Evolutionary conservation across 2,329 filamentous ascomycete genomes (phyloP).

Genomic region (Elsinoe arachidis): DNA sequence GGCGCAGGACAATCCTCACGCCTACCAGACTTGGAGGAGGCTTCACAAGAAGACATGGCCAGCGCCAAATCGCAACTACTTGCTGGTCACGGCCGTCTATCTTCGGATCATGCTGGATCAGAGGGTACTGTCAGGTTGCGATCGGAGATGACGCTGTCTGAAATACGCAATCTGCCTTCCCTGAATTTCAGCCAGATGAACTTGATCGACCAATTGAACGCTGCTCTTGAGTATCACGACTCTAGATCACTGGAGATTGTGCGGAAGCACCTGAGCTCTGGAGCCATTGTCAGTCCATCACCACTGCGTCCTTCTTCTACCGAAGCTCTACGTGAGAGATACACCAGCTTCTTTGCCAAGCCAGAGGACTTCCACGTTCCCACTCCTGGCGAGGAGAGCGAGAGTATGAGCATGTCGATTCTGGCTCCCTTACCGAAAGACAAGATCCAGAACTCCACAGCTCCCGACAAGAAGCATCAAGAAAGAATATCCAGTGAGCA

Average conservation of each 20-base stretch:
- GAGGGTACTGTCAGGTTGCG: slow-evolving; percentile 16
- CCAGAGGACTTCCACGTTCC: slow-evolving; percentile 30
- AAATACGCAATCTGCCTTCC: slow-evolving; percentile 36
- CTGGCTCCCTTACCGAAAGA: slow-evolving; percentile 14
- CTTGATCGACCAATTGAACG: slow-evolving; percentile 37
- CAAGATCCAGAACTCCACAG: background rate
- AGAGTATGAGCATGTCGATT: slow-evolving; percentile 5
- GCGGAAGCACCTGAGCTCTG: slow-evolving; percentile 23
- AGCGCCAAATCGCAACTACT: slow-evolving; percentile 20
- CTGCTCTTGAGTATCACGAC: slow-evolving; percentile 33
- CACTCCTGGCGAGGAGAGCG: background rate
- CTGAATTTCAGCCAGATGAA: slow-evolving; percentile 42
- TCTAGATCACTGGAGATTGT: slow-evolving; percentile 32
- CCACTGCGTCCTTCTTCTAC: slow-evolving; percentile 32
- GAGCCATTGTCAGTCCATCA: slow-evolving; percentile 25
- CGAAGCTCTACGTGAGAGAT: slow-evolving; percentile 35
- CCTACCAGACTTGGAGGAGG: slow-evolving; percentile 40
- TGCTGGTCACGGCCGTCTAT: background rate
- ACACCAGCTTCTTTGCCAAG: slow-evolving; percentile 37
- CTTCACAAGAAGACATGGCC: slow-evolving; percentile 40
- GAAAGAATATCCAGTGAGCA: background rate
- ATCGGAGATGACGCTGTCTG: slow-evolving; percentile 22
- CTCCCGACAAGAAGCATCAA: background rate
- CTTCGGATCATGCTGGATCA: slow-evolving; percentile 13
- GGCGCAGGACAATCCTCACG: slow-evolving; percentile 18